phyloP scores from a whole-genome alignment of 2,329 filamentous ascomycete genomes.

The Colletotrichum sp. region DNA sequence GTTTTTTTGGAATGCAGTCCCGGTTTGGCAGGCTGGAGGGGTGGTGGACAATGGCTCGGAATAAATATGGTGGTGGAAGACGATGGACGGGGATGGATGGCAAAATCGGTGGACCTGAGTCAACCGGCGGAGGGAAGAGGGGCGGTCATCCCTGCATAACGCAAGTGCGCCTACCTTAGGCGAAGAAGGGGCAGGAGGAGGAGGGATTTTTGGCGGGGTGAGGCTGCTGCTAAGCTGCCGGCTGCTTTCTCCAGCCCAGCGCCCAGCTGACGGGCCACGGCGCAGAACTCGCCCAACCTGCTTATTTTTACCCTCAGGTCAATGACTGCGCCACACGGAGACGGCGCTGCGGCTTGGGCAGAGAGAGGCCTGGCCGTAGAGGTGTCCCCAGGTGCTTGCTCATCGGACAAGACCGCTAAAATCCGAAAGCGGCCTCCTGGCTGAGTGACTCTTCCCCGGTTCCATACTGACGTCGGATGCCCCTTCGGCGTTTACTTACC shows the following conservation, averaged over 20 bases:
- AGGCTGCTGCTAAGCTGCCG: not conserved
- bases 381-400: not conserved
- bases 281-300: not conserved
- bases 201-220: not conserved
- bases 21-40: not conserved
- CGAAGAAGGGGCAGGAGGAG: not conserved
- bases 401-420: not conserved
- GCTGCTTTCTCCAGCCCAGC: not conserved
- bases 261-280: not conserved
- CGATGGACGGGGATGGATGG: constrained; percentile 34
- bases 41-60: constrained; percentile 3
- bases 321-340: not conserved
- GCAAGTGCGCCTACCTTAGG: not conserved
- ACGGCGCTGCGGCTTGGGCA: not conserved
- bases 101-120: constrained; percentile 26
- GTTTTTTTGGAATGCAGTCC: constrained; percentile 2
- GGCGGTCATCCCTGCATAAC: constrained; percentile 18
- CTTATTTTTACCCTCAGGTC: not conserved
- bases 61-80: constrained; percentile 21
- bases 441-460: not conserved
- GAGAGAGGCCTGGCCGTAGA: not conserved
- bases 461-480: not conserved
- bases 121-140: constrained; percentile 32
- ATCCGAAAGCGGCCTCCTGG: constrained; percentile 11
- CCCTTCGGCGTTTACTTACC: not conserved